Percentiles rank a stretch among this genome's conserved stretches.
Conservation (phyloP, 1,284 basidiomycete genomes). For the Puccinia coronata region DNA sequence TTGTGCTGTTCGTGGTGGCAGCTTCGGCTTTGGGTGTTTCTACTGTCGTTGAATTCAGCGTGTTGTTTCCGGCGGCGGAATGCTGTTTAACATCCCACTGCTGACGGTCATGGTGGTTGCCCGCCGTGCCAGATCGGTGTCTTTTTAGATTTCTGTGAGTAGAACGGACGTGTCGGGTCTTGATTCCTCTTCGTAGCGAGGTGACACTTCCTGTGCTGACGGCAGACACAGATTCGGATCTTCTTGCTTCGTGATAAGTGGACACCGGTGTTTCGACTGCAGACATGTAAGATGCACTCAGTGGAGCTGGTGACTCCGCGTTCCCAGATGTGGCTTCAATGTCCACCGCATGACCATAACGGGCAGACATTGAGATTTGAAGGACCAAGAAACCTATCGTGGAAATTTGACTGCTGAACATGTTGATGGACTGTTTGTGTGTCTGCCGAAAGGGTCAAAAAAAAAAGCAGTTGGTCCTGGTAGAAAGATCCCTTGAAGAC, state of each 20-base stretch:
- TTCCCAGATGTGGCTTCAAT: background rate
- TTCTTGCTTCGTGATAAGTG: background rate
- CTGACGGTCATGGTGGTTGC: too few relatives aligned
- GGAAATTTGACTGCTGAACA: background rate
- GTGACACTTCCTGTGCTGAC: too few relatives aligned
- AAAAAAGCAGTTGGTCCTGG: constrained; percentile 10
- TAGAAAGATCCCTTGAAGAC: background rate
- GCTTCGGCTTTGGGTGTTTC: too few relatives aligned
- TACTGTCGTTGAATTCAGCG: too few relatives aligned
- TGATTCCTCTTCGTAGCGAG: too few relatives aligned
- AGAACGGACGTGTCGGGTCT: too few relatives aligned
- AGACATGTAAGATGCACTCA: background rate
- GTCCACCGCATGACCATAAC: background rate
- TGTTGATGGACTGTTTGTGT: background rate
- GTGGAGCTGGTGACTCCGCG: background rate
- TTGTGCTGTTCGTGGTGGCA: too few relatives aligned
- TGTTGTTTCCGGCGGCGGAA: too few relatives aligned
- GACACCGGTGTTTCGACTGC: background rate
- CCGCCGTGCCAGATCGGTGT: too few relatives aligned
- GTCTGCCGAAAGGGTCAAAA: background rate
- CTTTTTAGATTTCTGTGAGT: too few relatives aligned
- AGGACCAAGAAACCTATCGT: background rate
- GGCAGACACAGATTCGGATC: too few relatives aligned
- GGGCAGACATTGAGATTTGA: background rate
- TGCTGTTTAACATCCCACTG: too few relatives aligned